A percentile compares a stretch with the other conserved stretches of the same genome.
These are phyloP conservation scores for Xylaria sp. DNA, from an alignment of 2,329 filamentous ascomycete genomes.

Conservation along the genomic window DNA sequence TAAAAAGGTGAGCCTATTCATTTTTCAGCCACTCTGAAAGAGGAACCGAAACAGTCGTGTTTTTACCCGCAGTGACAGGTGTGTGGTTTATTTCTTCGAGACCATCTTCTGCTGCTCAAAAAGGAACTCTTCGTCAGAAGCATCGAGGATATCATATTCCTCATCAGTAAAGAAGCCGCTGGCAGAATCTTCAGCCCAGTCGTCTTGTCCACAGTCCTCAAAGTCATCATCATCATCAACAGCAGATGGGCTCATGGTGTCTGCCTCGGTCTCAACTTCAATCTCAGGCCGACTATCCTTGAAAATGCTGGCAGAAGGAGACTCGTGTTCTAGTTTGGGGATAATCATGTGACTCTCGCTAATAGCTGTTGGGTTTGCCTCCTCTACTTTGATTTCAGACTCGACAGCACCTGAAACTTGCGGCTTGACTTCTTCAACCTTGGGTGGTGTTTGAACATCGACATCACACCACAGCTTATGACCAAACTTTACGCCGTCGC, in stretches of 20 bases:
- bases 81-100: slow-evolving; percentile 43
- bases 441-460: slow-evolving; percentile 67
- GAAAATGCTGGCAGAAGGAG: slow-evolving; percentile 79
- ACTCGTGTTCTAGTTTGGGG: slow-evolving; percentile 95
- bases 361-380: slow-evolving; percentile 37
- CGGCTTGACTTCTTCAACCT: slow-evolving; percentile 21
- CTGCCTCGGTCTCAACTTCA: slow-evolving; percentile 58
- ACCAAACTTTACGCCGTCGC: slow-evolving; percentile 84
- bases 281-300: slow-evolving; percentile 69
- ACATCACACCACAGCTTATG: slow-evolving; percentile 97
- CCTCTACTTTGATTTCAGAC: slow-evolving; percentile 25
- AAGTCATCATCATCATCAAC: slow-evolving; percentile 59
- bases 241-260: slow-evolving; percentile 49
- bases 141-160: slow-evolving; percentile 97
- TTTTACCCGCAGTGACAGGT: not conserved
- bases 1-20: slow-evolving; percentile 20
- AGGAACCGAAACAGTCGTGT: slow-evolving; percentile 11
- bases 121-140: slow-evolving; percentile 86
- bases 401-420: slow-evolving; percentile 30
- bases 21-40: slow-evolving; percentile 11
- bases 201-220: slow-evolving; percentile 68
- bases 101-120: slow-evolving; percentile 62
- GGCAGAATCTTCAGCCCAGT: slow-evolving; percentile 70
- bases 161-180: slow-evolving; percentile 94
- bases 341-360: slow-evolving; percentile 86